phyloP scores from a whole-genome alignment of 306 rosid genomes.

The Alnus glutinosa region DNA sequence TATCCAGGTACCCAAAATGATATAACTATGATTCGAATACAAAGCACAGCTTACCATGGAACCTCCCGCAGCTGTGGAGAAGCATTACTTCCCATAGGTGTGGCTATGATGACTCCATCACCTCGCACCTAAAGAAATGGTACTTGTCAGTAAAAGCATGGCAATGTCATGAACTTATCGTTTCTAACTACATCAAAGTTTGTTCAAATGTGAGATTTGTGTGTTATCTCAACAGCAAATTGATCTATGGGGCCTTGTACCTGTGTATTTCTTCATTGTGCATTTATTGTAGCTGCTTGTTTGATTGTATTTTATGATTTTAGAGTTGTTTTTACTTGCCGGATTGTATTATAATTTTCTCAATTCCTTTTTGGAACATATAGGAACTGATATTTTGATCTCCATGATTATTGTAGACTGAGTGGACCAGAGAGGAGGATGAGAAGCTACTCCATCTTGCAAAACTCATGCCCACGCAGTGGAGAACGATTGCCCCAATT shows the following conservation, averaged over 20 bases:
- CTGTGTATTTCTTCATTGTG: too few species aligned
- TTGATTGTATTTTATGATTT: neutral
- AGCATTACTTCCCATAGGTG: slow-evolving; percentile 98
- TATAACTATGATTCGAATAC: neutral
- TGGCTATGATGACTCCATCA: slow-evolving; percentile 95
- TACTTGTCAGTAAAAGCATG: slow-evolving; percentile 20
- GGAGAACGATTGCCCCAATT: slow-evolving; percentile 96
- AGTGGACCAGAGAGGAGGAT: slow-evolving; percentile 98
- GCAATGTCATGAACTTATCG: slow-evolving; percentile 22
- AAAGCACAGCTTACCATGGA: slow-evolving; percentile 68
- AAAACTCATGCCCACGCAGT: slow-evolving; percentile 96
- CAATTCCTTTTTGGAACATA: neutral
- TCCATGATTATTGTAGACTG: slow-evolving; percentile 52
- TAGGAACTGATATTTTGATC: slow-evolving; percentile 20
- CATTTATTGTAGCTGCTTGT: too few species aligned
- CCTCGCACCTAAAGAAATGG: slow-evolving; percentile 77
- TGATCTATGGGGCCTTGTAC: too few species aligned
- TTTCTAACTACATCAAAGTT: slow-evolving; percentile 8
- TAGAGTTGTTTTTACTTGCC: neutral
- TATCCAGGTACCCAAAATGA: neutral
- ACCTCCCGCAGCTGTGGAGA: slow-evolving; percentile 98
- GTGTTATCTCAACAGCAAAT: too few species aligned
- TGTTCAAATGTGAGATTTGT: neutral
- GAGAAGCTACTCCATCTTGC: slow-evolving; percentile 93
- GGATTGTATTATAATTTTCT: neutral